A percentile compares a stretch with the other conserved stretches of the same genome.
Conservation (phyloP, 2,329 filamentous ascomycete species). For the Emmonsiellopsis sp. region DNA sequence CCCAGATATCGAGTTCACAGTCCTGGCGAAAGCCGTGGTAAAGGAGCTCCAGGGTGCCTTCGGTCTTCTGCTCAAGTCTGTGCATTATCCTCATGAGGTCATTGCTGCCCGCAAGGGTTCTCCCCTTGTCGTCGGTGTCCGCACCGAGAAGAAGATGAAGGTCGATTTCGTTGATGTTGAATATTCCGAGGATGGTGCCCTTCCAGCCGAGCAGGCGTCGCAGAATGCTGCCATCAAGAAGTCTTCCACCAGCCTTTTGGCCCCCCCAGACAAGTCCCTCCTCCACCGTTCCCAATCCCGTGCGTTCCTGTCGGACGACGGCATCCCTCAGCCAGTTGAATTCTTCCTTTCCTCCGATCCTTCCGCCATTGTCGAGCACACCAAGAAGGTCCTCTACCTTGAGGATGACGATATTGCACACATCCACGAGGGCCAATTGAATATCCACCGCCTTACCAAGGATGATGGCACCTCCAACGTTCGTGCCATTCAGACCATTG, state of each 20-base stretch:
- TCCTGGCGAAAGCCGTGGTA: conserved; percentile 94
- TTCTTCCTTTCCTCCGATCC: conserved; percentile 99
- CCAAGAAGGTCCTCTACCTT: conserved; percentile 99
- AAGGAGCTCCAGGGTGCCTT: conserved; percentile 97
- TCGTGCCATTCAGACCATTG: conserved; percentile 94
- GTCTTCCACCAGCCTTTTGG: conserved; percentile 62
- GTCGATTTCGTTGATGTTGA: conserved; percentile 99
- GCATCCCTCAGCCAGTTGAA: conserved; percentile 93
- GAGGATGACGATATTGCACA: conserved; percentile 99
- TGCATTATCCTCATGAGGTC: conserved; percentile 96
- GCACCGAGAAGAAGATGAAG: conserved; percentile 98
- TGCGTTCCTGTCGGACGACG: conserved; percentile 97
- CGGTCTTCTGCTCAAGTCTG: conserved; percentile 93
- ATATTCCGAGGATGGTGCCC: conserved; percentile 78
- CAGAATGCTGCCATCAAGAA: conserved; percentile 98
- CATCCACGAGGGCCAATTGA: conserved; percentile 96
- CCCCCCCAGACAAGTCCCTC: conserved; percentile 92
- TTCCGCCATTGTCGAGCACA: conserved; percentile 97
- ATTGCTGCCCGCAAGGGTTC: conserved; percentile 98
- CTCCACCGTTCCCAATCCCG: conserved; percentile 97
- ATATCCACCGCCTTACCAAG: conserved; percentile 97
- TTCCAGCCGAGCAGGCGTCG: conserved; percentile 86
- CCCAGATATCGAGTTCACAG: conserved; percentile 89
- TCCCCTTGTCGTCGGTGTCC: conserved; percentile 91
- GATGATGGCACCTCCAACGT: conserved; percentile 94